Conservation (phyloP, 2,329 filamentous ascomycete species). For the Tolypocladium endophyticum region DNA sequence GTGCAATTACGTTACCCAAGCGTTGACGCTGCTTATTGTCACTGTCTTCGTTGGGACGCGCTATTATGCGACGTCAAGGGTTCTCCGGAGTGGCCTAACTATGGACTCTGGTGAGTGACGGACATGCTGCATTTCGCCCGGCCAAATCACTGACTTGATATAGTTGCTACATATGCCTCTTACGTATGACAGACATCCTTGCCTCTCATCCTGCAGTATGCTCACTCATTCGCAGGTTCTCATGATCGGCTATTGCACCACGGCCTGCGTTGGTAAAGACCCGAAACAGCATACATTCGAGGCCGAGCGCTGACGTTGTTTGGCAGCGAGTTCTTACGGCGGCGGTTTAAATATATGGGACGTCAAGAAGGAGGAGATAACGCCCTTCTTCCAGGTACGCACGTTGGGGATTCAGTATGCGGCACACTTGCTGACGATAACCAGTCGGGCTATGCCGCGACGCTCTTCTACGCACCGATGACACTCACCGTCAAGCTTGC, state of each 20-base stretch:
- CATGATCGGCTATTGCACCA: neutral
- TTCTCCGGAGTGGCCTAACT: neutral
- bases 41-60: neutral
- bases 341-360: neutral
- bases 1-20: neutral
- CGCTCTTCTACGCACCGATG: neutral
- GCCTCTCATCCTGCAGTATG: neutral
- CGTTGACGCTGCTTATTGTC: neutral
- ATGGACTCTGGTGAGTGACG: neutral
- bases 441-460: neutral
- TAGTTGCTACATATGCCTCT: neutral
- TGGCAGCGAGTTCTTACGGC: neutral
- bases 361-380: neutral
- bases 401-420: neutral
- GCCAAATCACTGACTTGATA: neutral
- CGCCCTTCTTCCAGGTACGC: neutral
- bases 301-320: neutral
- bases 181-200: neutral
- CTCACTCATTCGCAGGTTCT: neutral
- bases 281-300: neutral
- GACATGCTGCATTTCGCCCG: neutral
- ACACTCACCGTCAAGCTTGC: neutral
- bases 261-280: neutral
- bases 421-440: neutral
- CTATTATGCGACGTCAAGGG: neutral